Conservation (phyloP, 1,284 basidiomycete species). For the Pseudozyma sp. region DNA sequence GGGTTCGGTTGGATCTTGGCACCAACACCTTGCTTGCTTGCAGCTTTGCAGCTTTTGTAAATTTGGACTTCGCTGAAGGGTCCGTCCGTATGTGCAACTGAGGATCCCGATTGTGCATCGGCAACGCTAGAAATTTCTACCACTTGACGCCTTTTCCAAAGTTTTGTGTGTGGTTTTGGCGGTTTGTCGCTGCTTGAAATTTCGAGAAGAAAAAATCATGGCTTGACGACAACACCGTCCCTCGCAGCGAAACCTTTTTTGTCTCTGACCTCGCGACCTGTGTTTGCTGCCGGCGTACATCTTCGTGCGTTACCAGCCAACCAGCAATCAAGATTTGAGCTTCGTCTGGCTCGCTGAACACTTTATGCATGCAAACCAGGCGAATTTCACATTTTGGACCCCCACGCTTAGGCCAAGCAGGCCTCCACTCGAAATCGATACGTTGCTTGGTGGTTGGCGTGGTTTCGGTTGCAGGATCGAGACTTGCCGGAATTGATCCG, state of each 20-base stretch:
- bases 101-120: not conserved
- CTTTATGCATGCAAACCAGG: no score
- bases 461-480: not conserved
- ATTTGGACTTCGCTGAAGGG: not conserved
- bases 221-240: not conserved
- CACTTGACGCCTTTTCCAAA: not conserved
- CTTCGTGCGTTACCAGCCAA: no score
- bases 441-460: not conserved
- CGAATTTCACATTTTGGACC: no score
- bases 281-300: no score
- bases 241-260: no score
- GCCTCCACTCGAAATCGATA: not conserved
- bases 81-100: no score
- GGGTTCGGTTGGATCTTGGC: not conserved
- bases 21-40: not conserved
- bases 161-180: no score
- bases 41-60: not conserved
- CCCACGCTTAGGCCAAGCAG: no score
- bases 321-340: no score
- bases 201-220: not conserved
- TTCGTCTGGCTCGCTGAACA: no score
- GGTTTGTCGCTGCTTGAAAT: not conserved
- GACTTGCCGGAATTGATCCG: constrained; percentile 24
- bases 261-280: no score
- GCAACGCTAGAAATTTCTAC: not conserved